A percentile compares a stretch with the other conserved stretches of the same genome.
phyloP scores from a whole-genome alignment of 331 rosid genomes.

The Cucumis variabilis region DNA sequence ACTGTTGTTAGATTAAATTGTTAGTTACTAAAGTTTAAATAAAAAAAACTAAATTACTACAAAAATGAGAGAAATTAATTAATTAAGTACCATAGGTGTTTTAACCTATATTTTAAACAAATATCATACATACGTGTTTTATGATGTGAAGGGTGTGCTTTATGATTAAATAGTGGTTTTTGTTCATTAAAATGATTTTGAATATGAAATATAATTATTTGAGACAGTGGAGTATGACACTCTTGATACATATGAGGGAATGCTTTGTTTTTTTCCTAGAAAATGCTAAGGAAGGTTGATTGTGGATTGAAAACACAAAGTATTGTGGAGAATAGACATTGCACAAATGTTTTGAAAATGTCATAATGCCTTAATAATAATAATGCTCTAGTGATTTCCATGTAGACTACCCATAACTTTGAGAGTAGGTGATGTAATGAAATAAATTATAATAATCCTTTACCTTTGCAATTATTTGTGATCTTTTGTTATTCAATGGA shows the following conservation, averaged over 20 bases:
- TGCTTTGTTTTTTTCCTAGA: not conserved
- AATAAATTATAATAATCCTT: slow-evolving; percentile 7
- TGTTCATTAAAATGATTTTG: not conserved
- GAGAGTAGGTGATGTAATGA: not conserved
- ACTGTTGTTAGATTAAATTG: no score
- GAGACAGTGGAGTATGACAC: not conserved
- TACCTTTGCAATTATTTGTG: slow-evolving; percentile 14
- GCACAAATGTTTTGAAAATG: slow-evolving; percentile 14
- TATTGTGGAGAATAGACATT: slow-evolving; percentile 32
- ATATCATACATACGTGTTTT: no score
- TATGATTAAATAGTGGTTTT: no score
- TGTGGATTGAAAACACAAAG: slow-evolving; percentile 17
- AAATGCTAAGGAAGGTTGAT: not conserved
- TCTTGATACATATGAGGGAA: not conserved
- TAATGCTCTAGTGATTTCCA: slow-evolving; percentile 19
- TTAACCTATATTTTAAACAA: no score
- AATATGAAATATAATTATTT: no score
- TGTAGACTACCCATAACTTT: slow-evolving; percentile 23
- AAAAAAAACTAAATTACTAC: no score
- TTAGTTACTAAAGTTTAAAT: no score
- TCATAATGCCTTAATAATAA: not conserved
- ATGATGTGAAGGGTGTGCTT: no score
- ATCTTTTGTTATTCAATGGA: not conserved
- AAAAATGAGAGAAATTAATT: no score
- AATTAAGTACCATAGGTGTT: no score